These are phyloP conservation scores for Vigna unguiculata DNA, from an alignment of 306 rosid species.

Conservation along the genomic window DNA sequence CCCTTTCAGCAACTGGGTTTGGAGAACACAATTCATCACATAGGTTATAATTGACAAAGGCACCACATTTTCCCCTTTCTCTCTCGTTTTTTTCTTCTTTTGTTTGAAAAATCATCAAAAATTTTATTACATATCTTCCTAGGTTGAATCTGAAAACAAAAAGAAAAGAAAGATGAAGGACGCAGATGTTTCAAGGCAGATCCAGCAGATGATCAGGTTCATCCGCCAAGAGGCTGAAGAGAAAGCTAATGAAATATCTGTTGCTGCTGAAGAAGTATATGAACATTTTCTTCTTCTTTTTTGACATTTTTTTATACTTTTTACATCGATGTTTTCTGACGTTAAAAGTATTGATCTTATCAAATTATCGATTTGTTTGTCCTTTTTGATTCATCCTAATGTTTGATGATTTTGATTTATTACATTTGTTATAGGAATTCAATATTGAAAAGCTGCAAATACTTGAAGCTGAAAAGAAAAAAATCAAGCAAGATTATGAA, in stretches of 20 bases:
- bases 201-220: slow-evolving; percentile 83
- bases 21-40: slow-evolving; percentile 20
- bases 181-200: slow-evolving; percentile 73
- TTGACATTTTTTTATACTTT: too few relatives aligned
- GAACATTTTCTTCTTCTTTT: too few relatives aligned
- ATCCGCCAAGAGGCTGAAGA: slow-evolving; percentile 85
- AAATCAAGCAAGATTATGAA: slow-evolving; percentile 69
- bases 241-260: slow-evolving; percentile 75
- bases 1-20: slow-evolving; percentile 8
- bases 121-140: background rate
- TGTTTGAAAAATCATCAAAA: background rate
- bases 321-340: too few relatives aligned
- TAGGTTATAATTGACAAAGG: slow-evolving; percentile 20
- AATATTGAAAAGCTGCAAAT: slow-evolving; percentile 73
- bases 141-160: slow-evolving; percentile 18
- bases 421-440: slow-evolving; percentile 56
- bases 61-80: background rate
- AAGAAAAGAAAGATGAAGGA: slow-evolving; percentile 62
- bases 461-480: slow-evolving; percentile 70
- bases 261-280: slow-evolving; percentile 70
- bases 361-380: too few relatives aligned
- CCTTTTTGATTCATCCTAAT: too few relatives aligned
- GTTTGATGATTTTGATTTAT: background rate
- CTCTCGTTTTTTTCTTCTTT: background rate
- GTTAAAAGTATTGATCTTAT: too few relatives aligned